These are phyloP conservation scores for Hypoxylon subgilvum DNA, from an alignment of 495 filamentous ascomycete genomes.

Conservation along the genomic window DNA sequence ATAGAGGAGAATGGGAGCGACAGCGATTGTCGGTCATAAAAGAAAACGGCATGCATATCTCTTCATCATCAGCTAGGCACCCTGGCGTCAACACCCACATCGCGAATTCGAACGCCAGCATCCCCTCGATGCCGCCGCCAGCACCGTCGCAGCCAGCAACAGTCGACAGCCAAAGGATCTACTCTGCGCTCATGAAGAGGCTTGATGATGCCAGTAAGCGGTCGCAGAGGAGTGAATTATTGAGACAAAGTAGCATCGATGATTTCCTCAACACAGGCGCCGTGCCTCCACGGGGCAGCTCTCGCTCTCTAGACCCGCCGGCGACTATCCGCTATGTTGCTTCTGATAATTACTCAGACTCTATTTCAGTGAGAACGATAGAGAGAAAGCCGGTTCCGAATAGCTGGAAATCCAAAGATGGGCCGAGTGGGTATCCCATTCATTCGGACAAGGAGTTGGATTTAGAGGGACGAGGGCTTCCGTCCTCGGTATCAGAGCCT, in stretches of 20 bases:
- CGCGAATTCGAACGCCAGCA: constrained; percentile 1
- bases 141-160: constrained; percentile 35
- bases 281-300: constrained; percentile 45
- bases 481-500: constrained; percentile 2
- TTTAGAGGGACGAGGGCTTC: neutral
- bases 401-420: neutral
- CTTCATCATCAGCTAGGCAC: constrained; percentile 46
- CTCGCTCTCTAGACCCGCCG: constrained; percentile 18
- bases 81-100: neutral
- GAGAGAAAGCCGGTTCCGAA: constrained; percentile 1
- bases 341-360: constrained; percentile 24
- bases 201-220: constrained; percentile 52
- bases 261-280: constrained; percentile 38
- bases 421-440: neutral
- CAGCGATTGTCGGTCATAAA: constrained; percentile 71
- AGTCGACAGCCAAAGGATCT: constrained; percentile 70
- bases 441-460: neutral
- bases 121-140: constrained; percentile 9
- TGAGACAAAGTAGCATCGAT: constrained; percentile 35
- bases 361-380: constrained; percentile 7
- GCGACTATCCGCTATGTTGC: constrained; percentile 47
- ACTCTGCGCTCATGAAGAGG: constrained; percentile 74
- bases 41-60: constrained; percentile 61
- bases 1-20: constrained; percentile 53
- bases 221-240: constrained; percentile 39